Base-by-base conservation (phyloP, 2,329 filamentous ascomycete species). In the Sporothrix curviconia region DNA sequence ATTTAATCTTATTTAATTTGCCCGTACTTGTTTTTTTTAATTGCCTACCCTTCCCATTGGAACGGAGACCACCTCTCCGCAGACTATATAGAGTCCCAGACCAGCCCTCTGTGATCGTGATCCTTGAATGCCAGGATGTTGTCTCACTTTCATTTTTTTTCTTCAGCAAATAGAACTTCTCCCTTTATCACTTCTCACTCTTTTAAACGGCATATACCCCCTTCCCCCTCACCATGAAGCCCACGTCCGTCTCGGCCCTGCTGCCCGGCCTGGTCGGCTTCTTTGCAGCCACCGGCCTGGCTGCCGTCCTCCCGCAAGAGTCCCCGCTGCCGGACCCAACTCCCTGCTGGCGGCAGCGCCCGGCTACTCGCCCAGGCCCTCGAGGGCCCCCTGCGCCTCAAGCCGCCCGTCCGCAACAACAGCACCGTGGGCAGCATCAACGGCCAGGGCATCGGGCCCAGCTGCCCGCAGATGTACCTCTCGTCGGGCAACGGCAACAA, bases 381-480 rank as follows among this genome's bases (percentile, higher is more conserved):
- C 0, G 76, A 80, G 0, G 87, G 85, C 0, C 68, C 75, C 3
- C 74, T 90, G 24, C 83, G 89, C 15, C 78, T 94, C 34, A 85
- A 80, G 66, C 85, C 86, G 7, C 89, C 89, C 1, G 78, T 83
- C 65, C 74, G 78, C 7, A 71, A 89, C 15, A 81, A 76, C 7
- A 70, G 74, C 4, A 64, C 76, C 0, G 69, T 89, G 0, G 87
- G 86, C 1, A 84, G 76, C 0, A 74, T 87, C 37, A 76, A 83
- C 39, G 86, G 84, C 0, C 84, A 80, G 0, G 78, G 77, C 0
- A 51, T 57, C 3, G 78, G 85, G 0, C 78, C 76, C 8, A 78
- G 85, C 8, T 94, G 89, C 64, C 88, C 89, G 1, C 88, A 92
- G 66, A 86, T 91, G 72, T 76, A 80, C 61, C 76, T 86, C 62